Conservation (phyloP, 306 rosid species). For the Castanopsis chinensis region DNA sequence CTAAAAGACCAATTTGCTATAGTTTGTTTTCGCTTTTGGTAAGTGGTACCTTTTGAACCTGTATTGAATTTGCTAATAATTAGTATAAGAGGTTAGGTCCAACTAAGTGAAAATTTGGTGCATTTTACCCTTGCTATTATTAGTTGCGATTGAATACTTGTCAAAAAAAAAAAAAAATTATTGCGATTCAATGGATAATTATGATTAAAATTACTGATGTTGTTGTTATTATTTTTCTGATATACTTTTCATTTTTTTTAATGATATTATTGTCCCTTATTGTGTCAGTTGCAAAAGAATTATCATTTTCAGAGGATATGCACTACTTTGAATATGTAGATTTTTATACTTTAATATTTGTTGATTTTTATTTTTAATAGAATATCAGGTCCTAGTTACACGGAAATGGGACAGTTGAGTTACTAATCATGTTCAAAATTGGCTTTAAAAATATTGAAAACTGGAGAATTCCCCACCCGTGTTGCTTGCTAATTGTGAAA, state of each 20-base stretch:
- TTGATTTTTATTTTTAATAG: not conserved
- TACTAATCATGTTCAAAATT: constrained; percentile 5
- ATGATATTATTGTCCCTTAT: not conserved
- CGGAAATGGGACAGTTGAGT: not conserved
- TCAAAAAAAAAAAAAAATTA: too few species aligned
- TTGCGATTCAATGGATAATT: not conserved
- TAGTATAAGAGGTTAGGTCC: too few species aligned
- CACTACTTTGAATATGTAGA: not conserved
- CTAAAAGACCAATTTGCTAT: too few species aligned
- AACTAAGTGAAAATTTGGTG: too few species aligned
- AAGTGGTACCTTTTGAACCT: too few species aligned
- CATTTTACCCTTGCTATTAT: not conserved
- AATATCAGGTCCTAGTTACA: not conserved
- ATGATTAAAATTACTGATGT: not conserved
- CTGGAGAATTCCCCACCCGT: not conserved
- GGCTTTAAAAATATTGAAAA: constrained; percentile 7
- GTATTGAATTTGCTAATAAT: too few species aligned
- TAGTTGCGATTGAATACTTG: too few species aligned
- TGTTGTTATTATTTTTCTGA: not conserved
- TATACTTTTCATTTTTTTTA: too few species aligned
- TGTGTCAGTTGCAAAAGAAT: not conserved
- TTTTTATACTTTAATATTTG: not conserved
- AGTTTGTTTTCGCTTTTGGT: too few species aligned
- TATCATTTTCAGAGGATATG: not conserved
- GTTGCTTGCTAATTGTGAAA: constrained; percentile 8